Evolutionary conservation across 169 alveolate species (phyloP), one percentile per base, ranked within the genome.

Genomic region (Plasmodium berghei): DNA sequence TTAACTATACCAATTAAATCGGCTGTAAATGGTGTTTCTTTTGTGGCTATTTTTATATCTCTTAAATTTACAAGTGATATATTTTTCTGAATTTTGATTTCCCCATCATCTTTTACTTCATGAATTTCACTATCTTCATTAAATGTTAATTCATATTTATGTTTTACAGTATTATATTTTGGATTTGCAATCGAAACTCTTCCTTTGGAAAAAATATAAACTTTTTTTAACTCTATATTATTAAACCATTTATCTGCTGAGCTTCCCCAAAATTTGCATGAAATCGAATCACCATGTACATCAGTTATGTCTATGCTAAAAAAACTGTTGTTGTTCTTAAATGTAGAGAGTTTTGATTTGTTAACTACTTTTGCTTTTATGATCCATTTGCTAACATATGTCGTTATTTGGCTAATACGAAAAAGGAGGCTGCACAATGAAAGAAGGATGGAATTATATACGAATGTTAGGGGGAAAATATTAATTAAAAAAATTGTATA

Each of bases 181-280:
- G 92, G 91, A 72, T 93, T 93, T 20, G 96, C 89, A 48, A 93
- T 74, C 14, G 91, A 88, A 24, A 90, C 96, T 26, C 91, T 46
- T 9, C 96, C 96, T 48, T 91, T 87, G 18, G 94, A 87, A 87
- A 93, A 93, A 14, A 93, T 80, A 61, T 93, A 93, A 42, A 93
- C 96, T 55, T 89, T 87, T 74, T 93, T 93, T 67, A 88, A 61
- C 45, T 93, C 89, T 34, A 93, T 62, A 61, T 52, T 63, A 45
- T 90, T 93, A 63, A 88, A 80, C 94, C 94, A 91, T 26, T 93
- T 93, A 71, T 72, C 90, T 12, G 96, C 96, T n/a, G 96, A 59
- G 26, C 89, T 85, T 16, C 96, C 96, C 96, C 96, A 93, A 52
- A 93, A 93, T 62, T 93, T 93, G 42, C 89, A 88, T 34, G 95